Conservation (phyloP, 768 basidiomycete genomes). For the Trametes elegans region DNA sequence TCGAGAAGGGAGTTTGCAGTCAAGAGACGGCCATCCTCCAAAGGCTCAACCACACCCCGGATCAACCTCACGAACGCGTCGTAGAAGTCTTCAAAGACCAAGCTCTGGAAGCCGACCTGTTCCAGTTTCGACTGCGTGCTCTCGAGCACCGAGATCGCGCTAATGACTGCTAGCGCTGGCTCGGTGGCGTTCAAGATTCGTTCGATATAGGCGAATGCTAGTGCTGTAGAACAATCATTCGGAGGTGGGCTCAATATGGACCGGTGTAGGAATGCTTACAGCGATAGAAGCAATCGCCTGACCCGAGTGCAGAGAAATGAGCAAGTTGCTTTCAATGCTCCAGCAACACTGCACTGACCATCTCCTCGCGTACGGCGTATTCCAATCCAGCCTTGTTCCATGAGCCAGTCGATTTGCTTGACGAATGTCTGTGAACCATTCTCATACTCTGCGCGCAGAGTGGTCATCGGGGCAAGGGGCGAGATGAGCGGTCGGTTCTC, state of each 20-base stretch:
- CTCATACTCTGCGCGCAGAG: conserved; percentile 66
- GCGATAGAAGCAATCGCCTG: conserved; percentile 91
- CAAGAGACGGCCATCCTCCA: conserved; percentile 34
- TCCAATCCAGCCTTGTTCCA: conserved; percentile 55
- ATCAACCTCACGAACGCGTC: conserved; percentile 58
- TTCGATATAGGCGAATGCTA: conserved; percentile 80
- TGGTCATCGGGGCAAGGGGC: conserved; percentile 47
- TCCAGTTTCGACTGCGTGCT: conserved; percentile 50
- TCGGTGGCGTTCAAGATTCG: conserved; percentile 54
- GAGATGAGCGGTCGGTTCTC: conserved; percentile 53
- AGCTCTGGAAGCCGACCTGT: conserved; percentile 56
- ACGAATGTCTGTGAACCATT: conserved; percentile 57
- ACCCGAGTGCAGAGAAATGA: too few species aligned
- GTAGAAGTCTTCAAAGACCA: conserved; percentile 77
- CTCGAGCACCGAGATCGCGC: conserved; percentile 51
- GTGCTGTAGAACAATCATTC: conserved; percentile 45
- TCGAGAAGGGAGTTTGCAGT: conserved; percentile 41
- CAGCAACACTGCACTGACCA: conserved; percentile 45
- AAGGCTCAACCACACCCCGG: conserved; percentile 38
- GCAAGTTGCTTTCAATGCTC: too few species aligned
- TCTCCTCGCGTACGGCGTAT: conserved; percentile 77
- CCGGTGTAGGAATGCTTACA: conserved; percentile 44
- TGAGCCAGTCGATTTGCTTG: conserved; percentile 73
- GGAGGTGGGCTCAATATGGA: not conserved
- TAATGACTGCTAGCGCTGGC: conserved; percentile 43